phyloP scores from a whole-genome alignment of 2,329 filamentous ascomycete genomes.

The Aspergillus sojae region DNA sequence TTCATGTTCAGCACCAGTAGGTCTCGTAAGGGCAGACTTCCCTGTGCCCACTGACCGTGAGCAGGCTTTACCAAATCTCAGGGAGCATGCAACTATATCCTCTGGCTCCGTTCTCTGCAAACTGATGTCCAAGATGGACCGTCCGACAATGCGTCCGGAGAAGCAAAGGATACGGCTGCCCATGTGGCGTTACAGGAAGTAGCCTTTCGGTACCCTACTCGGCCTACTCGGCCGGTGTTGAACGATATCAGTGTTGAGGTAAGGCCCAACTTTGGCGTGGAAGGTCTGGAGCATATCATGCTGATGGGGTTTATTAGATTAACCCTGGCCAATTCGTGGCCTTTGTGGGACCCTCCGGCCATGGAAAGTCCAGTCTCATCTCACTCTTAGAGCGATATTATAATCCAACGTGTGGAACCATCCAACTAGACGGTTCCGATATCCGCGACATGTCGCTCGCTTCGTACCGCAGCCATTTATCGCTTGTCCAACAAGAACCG shows the following conservation, averaged over 20 bases:
- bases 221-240: slow-evolving; percentile 61
- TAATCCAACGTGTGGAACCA: slow-evolving; percentile 63
- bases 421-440: slow-evolving; percentile 66
- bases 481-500: slow-evolving; percentile 74
- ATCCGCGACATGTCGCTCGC: slow-evolving; percentile 62
- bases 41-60: neutral
- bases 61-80: slow-evolving; percentile 5
- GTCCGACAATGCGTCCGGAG: neutral
- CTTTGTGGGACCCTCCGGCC: slow-evolving; percentile 64
- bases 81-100: slow-evolving; percentile 7
- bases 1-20: slow-evolving; percentile 65
- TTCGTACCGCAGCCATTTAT: slow-evolving; percentile 66
- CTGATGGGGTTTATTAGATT: slow-evolving; percentile 35
- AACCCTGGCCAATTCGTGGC: slow-evolving; percentile 44
- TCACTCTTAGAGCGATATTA: slow-evolving; percentile 67
- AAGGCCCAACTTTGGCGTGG: neutral
- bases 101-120: slow-evolving; percentile 9
- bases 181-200: slow-evolving; percentile 57
- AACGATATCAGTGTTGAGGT: slow-evolving; percentile 55
- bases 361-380: slow-evolving; percentile 69
- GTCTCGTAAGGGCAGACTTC: neutral
- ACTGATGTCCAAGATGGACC: neutral
- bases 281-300: neutral
- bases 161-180: neutral
- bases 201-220: slow-evolving; percentile 68